phyloP scores from a whole-genome alignment of 2,329 filamentous ascomycete genomes.

The Trichoderma pleuroti region DNA sequence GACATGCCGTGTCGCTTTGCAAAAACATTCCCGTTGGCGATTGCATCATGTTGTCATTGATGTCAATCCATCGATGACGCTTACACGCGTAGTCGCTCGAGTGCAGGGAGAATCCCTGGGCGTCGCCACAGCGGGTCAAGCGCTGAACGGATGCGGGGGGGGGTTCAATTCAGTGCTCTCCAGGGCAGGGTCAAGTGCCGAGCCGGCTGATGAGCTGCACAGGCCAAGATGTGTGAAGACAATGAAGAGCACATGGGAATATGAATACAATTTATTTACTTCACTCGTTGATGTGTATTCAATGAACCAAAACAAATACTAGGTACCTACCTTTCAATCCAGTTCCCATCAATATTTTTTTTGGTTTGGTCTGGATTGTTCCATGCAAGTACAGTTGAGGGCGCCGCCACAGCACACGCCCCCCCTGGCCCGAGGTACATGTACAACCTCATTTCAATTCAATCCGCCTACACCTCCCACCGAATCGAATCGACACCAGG shows the following conservation, averaged over 20 bases:
- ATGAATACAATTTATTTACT: neutral
- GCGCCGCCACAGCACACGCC: neutral
- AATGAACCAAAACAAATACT: too few species aligned
- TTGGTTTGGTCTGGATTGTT: neutral
- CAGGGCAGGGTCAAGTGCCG: neutral
- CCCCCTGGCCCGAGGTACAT: neutral
- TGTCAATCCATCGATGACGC: constrained; percentile 10
- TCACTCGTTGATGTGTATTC: too few species aligned
- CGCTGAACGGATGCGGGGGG: neutral
- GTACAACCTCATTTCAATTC: neutral
- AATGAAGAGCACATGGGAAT: neutral
- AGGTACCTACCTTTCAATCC: too few species aligned
- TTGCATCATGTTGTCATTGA: neutral
- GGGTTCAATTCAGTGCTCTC: neutral
- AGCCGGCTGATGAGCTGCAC: neutral
- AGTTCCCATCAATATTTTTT: neutral
- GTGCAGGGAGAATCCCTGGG: neutral
- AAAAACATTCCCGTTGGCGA: neutral
- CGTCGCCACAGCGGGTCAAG: constrained; percentile 16
- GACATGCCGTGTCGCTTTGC: neutral
- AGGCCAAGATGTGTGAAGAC: neutral
- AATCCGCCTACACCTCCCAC: neutral
- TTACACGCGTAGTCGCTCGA: neutral
- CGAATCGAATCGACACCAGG: neutral
- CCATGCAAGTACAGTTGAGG: neutral